These are phyloP conservation scores for Pythium rhizo-oryzae DNA, from an alignment of 352 stramenopile genomes.

Conservation along the genomic window DNA sequence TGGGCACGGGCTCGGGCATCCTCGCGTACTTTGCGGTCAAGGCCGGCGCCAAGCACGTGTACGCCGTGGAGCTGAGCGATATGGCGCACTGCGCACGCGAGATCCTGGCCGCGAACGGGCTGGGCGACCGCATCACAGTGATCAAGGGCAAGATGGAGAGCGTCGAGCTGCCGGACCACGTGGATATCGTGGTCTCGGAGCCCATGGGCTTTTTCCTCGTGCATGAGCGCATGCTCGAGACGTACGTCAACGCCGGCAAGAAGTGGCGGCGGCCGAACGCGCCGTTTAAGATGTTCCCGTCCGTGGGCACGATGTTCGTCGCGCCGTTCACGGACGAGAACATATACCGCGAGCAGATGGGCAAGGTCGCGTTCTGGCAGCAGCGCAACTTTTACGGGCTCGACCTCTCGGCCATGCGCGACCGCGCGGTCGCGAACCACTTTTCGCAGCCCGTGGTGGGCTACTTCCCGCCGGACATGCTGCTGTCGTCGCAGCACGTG, in stretches of 20 bases:
- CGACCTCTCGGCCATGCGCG: conserved; percentile 92
- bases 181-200: conserved; percentile 99
- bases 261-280: conserved; percentile 92
- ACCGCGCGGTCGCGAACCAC: conserved; percentile 97
- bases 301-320: conserved; percentile 96
- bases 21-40: conserved; percentile 98
- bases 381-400: conserved; percentile 97
- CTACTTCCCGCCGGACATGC: conserved; percentile 87
- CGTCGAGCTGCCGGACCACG: conserved; percentile 93
- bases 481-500: conserved; percentile 58
- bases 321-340: conserved; percentile 95
- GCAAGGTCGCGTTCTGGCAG: conserved; percentile 94
- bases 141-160: conserved; percentile 98
- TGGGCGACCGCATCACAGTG: conserved; percentile 96
- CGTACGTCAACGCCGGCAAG: conserved; percentile 94
- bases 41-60: conserved; percentile 95
- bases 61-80: conserved; percentile 96
- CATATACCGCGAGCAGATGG: conserved; percentile 93
- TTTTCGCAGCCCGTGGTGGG: conserved; percentile 96
- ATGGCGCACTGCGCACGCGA: conserved; percentile 97
- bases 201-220: conserved; percentile 99
- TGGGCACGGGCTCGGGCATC: conserved; percentile 99
- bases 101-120: conserved; percentile 95
- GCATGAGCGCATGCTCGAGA: conserved; percentile 99
- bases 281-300: conserved; percentile 96